Evolutionary conservation across 257 asterid genomes (phyloP).

Genomic region (Leonotis leonurus): DNA sequence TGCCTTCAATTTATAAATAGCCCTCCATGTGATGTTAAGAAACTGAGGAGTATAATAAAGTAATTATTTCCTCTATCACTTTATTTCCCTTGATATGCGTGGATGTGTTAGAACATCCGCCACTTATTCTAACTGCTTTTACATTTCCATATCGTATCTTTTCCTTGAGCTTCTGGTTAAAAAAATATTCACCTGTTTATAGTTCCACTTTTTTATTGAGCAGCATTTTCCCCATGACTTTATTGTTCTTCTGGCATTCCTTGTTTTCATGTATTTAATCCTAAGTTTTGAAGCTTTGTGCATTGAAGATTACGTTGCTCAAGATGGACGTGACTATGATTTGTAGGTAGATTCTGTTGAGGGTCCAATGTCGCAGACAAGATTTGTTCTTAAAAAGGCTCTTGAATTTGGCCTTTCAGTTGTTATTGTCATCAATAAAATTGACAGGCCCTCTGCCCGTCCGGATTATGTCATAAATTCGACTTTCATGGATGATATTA

Average conservation of each 20-base stretch:
- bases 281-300: no score
- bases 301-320: conserved; percentile 13
- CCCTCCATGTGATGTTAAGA: neutral
- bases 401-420: conserved; percentile 98
- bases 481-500: no score
- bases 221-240: neutral
- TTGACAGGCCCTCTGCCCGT: conserved; percentile 95
- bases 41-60: neutral
- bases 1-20: neutral
- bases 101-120: no score
- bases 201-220: neutral
- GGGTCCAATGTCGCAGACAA: conserved; percentile 99
- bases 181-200: neutral
- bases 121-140: neutral
- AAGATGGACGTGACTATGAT: conserved; percentile 8
- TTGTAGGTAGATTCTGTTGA: conserved; percentile 97
- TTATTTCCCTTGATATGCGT: neutral
- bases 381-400: conserved; percentile 98
- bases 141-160: neutral
- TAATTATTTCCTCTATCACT: neutral
- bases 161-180: neutral
- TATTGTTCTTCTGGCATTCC: neutral
- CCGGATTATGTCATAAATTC: conserved; percentile 90
- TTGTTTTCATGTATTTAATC: no score
- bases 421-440: conserved; percentile 90